phyloP scores from a whole-genome alignment of 148 eudicot species.

The Dysphania ambrosioides region DNA sequence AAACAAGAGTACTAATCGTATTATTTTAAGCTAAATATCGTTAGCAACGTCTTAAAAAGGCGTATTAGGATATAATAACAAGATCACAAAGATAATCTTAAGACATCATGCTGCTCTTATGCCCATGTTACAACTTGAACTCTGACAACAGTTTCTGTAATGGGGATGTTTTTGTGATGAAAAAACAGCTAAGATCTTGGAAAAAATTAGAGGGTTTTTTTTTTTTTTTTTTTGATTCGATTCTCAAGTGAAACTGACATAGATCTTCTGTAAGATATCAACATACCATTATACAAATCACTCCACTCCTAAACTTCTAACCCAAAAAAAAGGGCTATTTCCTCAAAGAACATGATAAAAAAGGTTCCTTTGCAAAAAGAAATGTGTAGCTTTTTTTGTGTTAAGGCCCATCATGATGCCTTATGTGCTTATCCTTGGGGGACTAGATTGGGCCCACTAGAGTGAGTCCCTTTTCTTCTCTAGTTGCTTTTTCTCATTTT shows the following conservation, averaged over 20 bases:
- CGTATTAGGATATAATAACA: constrained; percentile 7
- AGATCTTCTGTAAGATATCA: constrained; percentile 29
- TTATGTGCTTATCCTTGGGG: constrained; percentile 10
- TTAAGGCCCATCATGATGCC: constrained; percentile 18
- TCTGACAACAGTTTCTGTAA: constrained; percentile 26
- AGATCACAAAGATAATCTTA: constrained; percentile 6
- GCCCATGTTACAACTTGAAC: constrained; percentile 32
- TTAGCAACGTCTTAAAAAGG: constrained; percentile 8
- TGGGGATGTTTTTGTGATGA: too few relatives aligned
- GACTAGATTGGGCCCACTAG: constrained; percentile 6
- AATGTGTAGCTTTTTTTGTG: constrained; percentile 8
- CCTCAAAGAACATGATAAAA: neutral
- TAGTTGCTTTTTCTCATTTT: neutral
- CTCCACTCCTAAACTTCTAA: neutral
- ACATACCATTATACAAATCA: too few relatives aligned
- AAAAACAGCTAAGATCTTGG: constrained; percentile 34
- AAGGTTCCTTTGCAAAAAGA: constrained; percentile 18
- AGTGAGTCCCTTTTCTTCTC: neutral
- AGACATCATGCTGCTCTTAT: neutral
- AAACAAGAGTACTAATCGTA: neutral
- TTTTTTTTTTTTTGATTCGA: constrained; percentile 28
- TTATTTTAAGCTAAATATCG: neutral
- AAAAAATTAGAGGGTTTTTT: constrained; percentile 12
- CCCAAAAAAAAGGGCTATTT: neutral
- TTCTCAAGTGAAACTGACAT: constrained; percentile 24